A percentile compares a stretch with the other conserved stretches of the same genome.
Conservation (phyloP, 1,284 basidiomycete genomes). For the Apiotrichum porosum region DNA sequence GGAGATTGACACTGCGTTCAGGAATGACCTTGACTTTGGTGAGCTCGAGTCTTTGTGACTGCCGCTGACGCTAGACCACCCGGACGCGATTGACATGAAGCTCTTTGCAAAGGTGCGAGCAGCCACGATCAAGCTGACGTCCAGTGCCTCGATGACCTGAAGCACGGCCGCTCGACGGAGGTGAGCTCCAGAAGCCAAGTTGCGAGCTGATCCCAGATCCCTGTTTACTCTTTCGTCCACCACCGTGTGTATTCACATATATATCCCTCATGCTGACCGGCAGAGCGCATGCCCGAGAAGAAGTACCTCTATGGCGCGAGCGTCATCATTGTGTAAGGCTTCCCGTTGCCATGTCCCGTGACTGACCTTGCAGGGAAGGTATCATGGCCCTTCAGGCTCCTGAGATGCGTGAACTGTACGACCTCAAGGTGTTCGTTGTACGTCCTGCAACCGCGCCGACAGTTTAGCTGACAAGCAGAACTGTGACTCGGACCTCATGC, state of each 20-base stretch:
- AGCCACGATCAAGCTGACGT: conserved; percentile 10
- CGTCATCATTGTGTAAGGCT: conserved; percentile 73
- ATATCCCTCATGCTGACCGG: not conserved
- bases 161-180: conserved; percentile 59
- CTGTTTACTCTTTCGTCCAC: conserved; percentile 86
- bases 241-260: conserved; percentile 57
- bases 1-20: conserved; percentile 72
- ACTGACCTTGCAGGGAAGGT: conserved; percentile 58
- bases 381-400: conserved; percentile 86
- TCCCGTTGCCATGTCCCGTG: not conserved
- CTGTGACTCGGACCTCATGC: conserved; percentile 95
- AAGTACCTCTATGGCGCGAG: conserved; percentile 92
- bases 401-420: conserved; percentile 72
- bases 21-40: conserved; percentile 76
- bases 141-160: conserved; percentile 80
- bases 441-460: conserved; percentile 5
- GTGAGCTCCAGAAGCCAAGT: conserved; percentile 14
- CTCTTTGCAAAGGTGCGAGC: conserved; percentile 65
- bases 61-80: conserved; percentile 62
- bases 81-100: conserved; percentile 85
- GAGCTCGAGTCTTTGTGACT: not conserved
- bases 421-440: conserved; percentile 67
- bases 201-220: conserved; percentile 54
- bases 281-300: conserved; percentile 69
- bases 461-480: conserved; percentile 31